Conservation (phyloP, 768 basidiomycete species). For the Mycena venus region DNA sequence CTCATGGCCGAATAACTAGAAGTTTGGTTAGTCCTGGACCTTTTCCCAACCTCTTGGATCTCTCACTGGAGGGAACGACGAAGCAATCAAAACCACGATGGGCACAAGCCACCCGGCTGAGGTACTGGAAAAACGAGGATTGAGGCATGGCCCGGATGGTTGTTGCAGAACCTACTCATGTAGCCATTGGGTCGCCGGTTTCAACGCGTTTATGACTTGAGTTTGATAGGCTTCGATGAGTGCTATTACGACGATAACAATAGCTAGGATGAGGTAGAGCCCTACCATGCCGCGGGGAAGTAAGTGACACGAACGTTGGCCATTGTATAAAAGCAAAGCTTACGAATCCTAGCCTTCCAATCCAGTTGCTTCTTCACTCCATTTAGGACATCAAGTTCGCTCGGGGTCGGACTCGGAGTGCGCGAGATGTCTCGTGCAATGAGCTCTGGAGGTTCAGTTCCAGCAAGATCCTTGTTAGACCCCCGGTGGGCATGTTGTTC, state of each 20-base stretch:
- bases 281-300: neutral
- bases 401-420: slow-evolving; percentile 35
- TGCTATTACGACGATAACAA: slow-evolving; percentile 43
- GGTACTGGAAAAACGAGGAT: neutral
- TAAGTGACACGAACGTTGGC: neutral
- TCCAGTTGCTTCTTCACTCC: neutral
- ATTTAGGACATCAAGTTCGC: slow-evolving; percentile 27
- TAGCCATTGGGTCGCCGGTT: slow-evolving; percentile 55
- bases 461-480: neutral
- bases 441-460: neutral
- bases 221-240: slow-evolving; percentile 51
- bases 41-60: no score
- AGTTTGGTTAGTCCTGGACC: neutral
- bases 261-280: slow-evolving; percentile 24
- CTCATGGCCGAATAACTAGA: slow-evolving; percentile 59
- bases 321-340: neutral
- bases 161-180: slow-evolving; percentile 16
- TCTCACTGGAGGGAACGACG: slow-evolving; percentile 55
- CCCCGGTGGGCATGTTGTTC: neutral
- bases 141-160: neutral
- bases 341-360: neutral
- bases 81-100: slow-evolving; percentile 57
- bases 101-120: slow-evolving; percentile 57
- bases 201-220: slow-evolving; percentile 55
- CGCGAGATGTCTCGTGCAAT: slow-evolving; percentile 5